Evolutionary conservation across 306 rosid species (phyloP).

Genomic region (Oemleria cerasiformis): DNA sequence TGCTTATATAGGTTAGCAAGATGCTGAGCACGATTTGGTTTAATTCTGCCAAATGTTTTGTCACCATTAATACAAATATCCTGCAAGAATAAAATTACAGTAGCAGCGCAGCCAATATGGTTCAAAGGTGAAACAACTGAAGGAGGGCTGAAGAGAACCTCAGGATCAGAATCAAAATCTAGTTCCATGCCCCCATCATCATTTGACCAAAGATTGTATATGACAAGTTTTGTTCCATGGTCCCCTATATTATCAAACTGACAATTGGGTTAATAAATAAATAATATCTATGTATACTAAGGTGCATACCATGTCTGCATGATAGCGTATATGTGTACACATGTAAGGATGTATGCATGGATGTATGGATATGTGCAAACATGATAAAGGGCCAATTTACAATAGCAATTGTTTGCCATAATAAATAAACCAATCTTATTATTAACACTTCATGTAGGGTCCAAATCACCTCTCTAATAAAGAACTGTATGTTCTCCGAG

Average conservation of each 20-base stretch:
- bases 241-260: slow-evolving; percentile 82
- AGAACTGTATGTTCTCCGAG: not conserved
- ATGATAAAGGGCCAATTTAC: not conserved
- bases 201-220: slow-evolving; percentile 83
- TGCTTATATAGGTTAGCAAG: slow-evolving; percentile 56
- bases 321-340: not conserved
- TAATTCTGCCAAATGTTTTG: slow-evolving; percentile 31
- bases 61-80: slow-evolving; percentile 69
- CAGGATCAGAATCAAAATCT: slow-evolving; percentile 60
- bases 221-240: slow-evolving; percentile 80
- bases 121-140: slow-evolving; percentile 7
- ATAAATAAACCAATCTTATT: not conserved
- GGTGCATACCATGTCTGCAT: not conserved
- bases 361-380: not conserved
- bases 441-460: not conserved
- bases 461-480: not conserved
- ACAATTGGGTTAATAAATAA: slow-evolving; percentile 10
- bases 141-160: slow-evolving; percentile 41
- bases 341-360: not conserved
- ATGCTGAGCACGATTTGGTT: slow-evolving; percentile 51
- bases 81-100: slow-evolving; percentile 34
- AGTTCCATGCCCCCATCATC: slow-evolving; percentile 69
- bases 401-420: not conserved
- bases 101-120: not conserved
- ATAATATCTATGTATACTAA: not conserved